Percentiles rank a stretch among this genome's conserved stretches.
Evolutionary conservation across 768 basidiomycete species (phyloP).

Genomic region (Naganishia onofrii): DNA sequence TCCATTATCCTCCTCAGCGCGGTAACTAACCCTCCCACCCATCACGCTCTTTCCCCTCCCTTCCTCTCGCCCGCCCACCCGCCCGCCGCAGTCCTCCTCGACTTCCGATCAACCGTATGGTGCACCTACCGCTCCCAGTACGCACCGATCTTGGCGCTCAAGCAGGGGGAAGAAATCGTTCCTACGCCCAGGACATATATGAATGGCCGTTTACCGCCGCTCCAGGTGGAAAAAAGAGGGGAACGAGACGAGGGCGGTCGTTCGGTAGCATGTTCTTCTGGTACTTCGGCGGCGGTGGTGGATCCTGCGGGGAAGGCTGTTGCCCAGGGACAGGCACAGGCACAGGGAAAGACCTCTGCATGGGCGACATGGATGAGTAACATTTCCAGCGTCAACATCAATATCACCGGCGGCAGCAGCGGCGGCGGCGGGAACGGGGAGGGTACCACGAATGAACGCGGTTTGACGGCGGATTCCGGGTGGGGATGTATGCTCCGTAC

Average conservation of each 20-base stretch:
- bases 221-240: neutral
- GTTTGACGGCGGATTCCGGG: slow-evolving; percentile 78
- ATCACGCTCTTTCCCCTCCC: neutral
- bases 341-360: slow-evolving; percentile 59
- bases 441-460: slow-evolving; percentile 61
- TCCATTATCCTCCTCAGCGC: too few species aligned
- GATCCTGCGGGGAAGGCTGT: neutral
- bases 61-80: too few species aligned
- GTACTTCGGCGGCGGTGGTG: neutral
- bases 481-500: slow-evolving; percentile 93
- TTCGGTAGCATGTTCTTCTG: neutral
- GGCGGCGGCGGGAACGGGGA: neutral
- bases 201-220: slow-evolving; percentile 31
- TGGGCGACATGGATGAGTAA: slow-evolving; percentile 57
- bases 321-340: neutral
- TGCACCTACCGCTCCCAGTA: slow-evolving; percentile 89
- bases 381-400: neutral
- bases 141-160: slow-evolving; percentile 61
- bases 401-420: neutral
- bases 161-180: slow-evolving; percentile 38
- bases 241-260: neutral
- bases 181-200: slow-evolving; percentile 43
- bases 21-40: too few species aligned
- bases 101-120: slow-evolving; percentile 86
- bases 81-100: slow-evolving; percentile 75